Evolutionary conservation across 2,329 filamentous ascomycete genomes (phyloP).

Genomic region (Gliomastix tumulicola): DNA sequence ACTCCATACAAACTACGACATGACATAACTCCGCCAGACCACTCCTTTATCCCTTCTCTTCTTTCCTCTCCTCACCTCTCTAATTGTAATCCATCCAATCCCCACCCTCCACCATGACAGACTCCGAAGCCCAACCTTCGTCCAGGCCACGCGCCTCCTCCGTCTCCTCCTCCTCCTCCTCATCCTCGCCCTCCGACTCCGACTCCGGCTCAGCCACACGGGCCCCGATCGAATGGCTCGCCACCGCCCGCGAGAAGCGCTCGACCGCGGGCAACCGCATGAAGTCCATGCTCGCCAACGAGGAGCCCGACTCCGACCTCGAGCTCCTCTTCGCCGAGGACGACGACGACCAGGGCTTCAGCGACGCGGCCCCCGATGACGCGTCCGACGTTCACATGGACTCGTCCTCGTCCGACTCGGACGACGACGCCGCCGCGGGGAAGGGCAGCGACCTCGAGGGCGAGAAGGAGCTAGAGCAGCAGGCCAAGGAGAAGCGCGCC

Average conservation of each 20-base stretch:
- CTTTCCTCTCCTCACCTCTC: too few relatives aligned
- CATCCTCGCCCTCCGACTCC: too few relatives aligned
- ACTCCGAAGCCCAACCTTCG: too few relatives aligned
- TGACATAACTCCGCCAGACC: too few relatives aligned
- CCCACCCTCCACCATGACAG: too few relatives aligned
- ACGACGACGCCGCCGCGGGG: constrained; percentile 46
- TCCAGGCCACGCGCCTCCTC: too few relatives aligned
- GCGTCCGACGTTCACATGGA: constrained; percentile 79
- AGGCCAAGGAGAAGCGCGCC: constrained; percentile 60
- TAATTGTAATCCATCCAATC: too few relatives aligned
- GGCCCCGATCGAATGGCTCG: constrained; percentile 63
- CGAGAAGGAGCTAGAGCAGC: constrained; percentile 77
- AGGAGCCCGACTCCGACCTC: constrained; percentile 63
- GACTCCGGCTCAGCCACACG: too few relatives aligned
- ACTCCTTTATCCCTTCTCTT: too few relatives aligned
- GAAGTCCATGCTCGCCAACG: constrained; percentile 68
- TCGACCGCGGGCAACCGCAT: constrained; percentile 81
- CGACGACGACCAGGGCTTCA: constrained; percentile 62
- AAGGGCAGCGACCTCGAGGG: constrained; percentile 72
- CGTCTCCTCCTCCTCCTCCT: too few relatives aligned
- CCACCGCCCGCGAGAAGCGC: constrained; percentile 66
- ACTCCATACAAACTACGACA: too few relatives aligned
- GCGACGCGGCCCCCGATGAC: constrained; percentile 58
- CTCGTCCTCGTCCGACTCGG: constrained; percentile 77
- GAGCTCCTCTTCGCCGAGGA: constrained; percentile 71